Evolutionary conservation across 2,329 filamentous ascomycete genomes (phyloP), one percentile per base, ranked within the genome.

Genomic region (Graphiopsis chlorocephala): DNA sequence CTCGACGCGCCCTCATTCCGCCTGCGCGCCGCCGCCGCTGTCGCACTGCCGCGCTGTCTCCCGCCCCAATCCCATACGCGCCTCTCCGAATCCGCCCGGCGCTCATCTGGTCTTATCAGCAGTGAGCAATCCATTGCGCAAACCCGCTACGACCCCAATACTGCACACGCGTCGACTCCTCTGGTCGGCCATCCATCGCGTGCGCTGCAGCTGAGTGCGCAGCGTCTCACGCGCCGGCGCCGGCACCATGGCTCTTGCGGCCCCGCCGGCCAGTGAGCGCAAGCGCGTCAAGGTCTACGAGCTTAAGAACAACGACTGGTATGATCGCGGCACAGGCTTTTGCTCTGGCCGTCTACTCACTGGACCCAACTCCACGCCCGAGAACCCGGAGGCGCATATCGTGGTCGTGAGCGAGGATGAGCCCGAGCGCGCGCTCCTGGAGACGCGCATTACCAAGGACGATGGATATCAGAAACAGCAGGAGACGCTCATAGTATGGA

Each of bases 401-500:
- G 84, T 92, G 66, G 95, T 99, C 72, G 88, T 96, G 73, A 97
- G 94, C 65, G 95, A 99, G 81, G 95, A 98, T 70, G 88, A 96
- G 67, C 92, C 93, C 58, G 86, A 90, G 61, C 88, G 92, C 68
- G 86, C 92, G 68, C 83, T 99, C 42, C 83, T 99, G 65, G 92
- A 97, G 78, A 97, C 94, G 42, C 90, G 87, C 74, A 96, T 99
- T 69, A 87, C 88, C 67, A 96, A 93, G 77, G 93, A 97, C 74
- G 94, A 98, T 86, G 91, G 91, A 66, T 98, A 98, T 76, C 93
- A 98, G 80, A 97, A 97, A 80, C 95, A 99, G 78, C 94, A 98
- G 89, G 94, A 98, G 78, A 99, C 95, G 3, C 86, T 99, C 67
- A 98, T 99, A 68, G 93, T 99, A 67, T 99, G 95, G 95, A 97